Evolutionary conservation across 2,329 filamentous ascomycete genomes (phyloP).

Genomic region (Capronia americana): DNA sequence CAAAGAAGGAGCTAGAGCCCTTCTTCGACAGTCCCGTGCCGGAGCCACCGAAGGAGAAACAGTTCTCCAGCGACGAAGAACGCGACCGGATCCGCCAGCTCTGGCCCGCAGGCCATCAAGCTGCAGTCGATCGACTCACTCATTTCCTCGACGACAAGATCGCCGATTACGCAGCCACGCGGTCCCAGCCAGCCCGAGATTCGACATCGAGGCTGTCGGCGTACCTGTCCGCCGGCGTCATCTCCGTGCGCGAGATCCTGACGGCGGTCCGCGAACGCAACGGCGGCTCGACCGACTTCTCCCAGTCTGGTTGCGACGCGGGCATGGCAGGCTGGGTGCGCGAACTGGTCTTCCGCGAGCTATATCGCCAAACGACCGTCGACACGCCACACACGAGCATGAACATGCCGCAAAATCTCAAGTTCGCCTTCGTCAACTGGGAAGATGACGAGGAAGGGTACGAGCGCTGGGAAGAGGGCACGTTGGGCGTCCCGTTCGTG

Average conservation of each 20-base stretch:
- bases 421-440: constrained; percentile 60
- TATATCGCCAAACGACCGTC: constrained; percentile 57
- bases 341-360: constrained; percentile 59
- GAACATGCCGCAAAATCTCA: constrained; percentile 59
- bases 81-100: constrained; percentile 45
- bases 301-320: constrained; percentile 45
- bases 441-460: constrained; percentile 59
- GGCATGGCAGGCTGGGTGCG: constrained; percentile 57
- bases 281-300: constrained; percentile 52
- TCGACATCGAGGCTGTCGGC: constrained; percentile 46
- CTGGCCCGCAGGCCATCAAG: constrained; percentile 47
- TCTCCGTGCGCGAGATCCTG: constrained; percentile 55
- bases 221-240: constrained; percentile 47
- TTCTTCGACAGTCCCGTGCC: constrained; percentile 45
- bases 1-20: constrained; percentile 47
- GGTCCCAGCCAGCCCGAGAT: constrained; percentile 45
- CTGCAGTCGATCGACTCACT: constrained; percentile 43
- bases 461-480: constrained; percentile 56
- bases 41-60: constrained; percentile 42
- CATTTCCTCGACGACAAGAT: constrained; percentile 45
- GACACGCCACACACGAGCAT: constrained; percentile 56
- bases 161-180: constrained; percentile 44
- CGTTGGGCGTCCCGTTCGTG: constrained; percentile 57
- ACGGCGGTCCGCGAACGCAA: constrained; percentile 52
- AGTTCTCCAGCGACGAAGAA: constrained; percentile 44